Base-by-base conservation (phyloP, 352 stramenopile species). In the Peronospora tabacina region DNA sequence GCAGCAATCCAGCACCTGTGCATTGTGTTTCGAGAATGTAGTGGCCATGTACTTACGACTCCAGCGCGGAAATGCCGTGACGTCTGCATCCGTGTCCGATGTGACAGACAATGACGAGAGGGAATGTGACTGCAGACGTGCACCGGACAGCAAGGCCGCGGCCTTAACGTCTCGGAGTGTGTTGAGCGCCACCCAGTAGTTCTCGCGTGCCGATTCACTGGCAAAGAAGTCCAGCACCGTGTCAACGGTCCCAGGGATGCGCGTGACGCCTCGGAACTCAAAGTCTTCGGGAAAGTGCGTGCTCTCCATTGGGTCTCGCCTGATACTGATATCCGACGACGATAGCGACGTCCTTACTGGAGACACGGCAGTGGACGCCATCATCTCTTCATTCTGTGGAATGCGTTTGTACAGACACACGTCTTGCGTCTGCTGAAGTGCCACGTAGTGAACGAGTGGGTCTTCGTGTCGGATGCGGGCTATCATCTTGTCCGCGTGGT, bases 161-260 rank as follows among this genome's bases (percentile, higher is more conserved):
- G 73, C 60, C n/a, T 77, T 65, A 24, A 89, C 54, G 5, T 81
- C 70, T 28, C 71, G 71, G 35, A 83, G 66, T 32, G 71, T 85
- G 54, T 89, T 86, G 34, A 83, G 61, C 43, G 73, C 74, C 13
- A 81, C 62, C 78, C 78, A 89, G 68, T 85, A 85, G 38, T 71
- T 72, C 46, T 87, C 75, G 17, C 78, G 75, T 20, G 70, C 61
- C 15, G 72, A 66, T 24, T 86, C 72, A 32, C 70, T 66, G 6
- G 78, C 64, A 22, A 89, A 58, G 13, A 83, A 49, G 24, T 73
- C 72, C 43, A 89, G 38, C 16, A 89, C 56, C 2, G 63, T 70
- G 28, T 89, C 71, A 1, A 87, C 49, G 13, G 52, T 70, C 7
- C 78, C 78, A 7, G 75, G 73, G 19, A 87, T 68, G 40, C 70